Evolutionary conservation across 495 filamentous ascomycete genomes (phyloP).

Genomic region (Corynascus novoguineensis): DNA sequence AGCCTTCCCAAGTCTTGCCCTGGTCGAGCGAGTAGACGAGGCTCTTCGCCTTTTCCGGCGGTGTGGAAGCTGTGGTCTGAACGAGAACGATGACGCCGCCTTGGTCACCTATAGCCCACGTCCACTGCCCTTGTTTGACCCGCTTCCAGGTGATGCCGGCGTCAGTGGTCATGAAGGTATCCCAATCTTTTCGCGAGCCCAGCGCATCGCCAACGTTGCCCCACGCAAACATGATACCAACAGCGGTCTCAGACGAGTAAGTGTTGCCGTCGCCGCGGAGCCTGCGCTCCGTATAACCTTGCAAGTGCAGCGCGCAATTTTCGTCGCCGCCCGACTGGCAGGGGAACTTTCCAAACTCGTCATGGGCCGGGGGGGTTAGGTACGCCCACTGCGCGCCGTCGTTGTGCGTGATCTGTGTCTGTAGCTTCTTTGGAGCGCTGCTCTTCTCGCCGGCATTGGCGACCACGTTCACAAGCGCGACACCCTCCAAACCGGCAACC

Average conservation of each 20-base stretch:
- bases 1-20: slow-evolving; percentile 68
- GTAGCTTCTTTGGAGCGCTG: slow-evolving; percentile 64
- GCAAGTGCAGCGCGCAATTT: slow-evolving; percentile 81
- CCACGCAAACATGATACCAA: slow-evolving; percentile 84
- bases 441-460: slow-evolving; percentile 61
- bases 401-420: slow-evolving; percentile 90
- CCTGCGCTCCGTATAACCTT: slow-evolving; percentile 84
- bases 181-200: slow-evolving; percentile 53
- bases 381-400: slow-evolving; percentile 83
- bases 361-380: slow-evolving; percentile 58
- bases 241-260: slow-evolving; percentile 79
- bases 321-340: slow-evolving; percentile 57
- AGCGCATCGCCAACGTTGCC: slow-evolving; percentile 83
- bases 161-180: slow-evolving; percentile 84
- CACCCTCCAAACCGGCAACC: slow-evolving; percentile 84
- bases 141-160: slow-evolving; percentile 83
- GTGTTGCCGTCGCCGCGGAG: slow-evolving; percentile 77
- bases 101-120: slow-evolving; percentile 92
- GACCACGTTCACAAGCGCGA: slow-evolving; percentile 80
- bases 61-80: slow-evolving; percentile 29
- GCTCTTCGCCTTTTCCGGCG: slow-evolving; percentile 50
- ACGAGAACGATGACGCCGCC: slow-evolving; percentile 88
- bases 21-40: slow-evolving; percentile 76
- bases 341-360: slow-evolving; percentile 64
- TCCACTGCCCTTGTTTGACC: slow-evolving; percentile 76